Evolutionary conservation across 1,284 basidiomycete species (phyloP).

Genomic region (Exobasidium cylindrosporum): DNA sequence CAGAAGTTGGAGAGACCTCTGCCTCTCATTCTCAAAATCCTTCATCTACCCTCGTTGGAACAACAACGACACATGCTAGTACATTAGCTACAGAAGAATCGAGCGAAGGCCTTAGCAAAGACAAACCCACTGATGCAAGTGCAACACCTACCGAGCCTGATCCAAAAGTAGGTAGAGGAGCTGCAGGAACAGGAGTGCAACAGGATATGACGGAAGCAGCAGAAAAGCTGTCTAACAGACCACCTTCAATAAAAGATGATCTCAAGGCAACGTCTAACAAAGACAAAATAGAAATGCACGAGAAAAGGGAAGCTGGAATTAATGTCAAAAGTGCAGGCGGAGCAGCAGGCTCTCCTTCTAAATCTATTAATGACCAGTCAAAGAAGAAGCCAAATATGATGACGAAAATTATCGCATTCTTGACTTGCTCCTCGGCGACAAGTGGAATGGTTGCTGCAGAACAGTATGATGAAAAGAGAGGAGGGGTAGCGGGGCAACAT

Average conservation of each 20-base stretch:
- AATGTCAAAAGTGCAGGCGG: too few species aligned
- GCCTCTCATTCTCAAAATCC: constrained; percentile 14
- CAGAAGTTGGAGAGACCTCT: background rate
- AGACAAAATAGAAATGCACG: background rate
- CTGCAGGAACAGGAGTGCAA: background rate
- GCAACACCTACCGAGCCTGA: constrained; percentile 10
- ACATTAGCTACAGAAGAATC: background rate
- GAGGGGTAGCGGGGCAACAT: background rate
- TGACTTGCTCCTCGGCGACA: constrained; percentile 33
- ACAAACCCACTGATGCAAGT: constrained; percentile 2
- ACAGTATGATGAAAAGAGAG: background rate
- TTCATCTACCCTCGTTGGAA: constrained; percentile 15
- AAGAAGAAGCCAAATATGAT: constrained; percentile 4
- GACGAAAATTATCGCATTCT: constrained; percentile 27
- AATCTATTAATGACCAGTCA: too few species aligned
- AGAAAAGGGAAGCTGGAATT: background rate
- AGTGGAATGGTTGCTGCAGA: constrained; percentile 23
- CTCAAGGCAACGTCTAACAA: background rate
- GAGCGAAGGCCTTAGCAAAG: constrained; percentile 2
- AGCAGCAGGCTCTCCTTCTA: background rate
- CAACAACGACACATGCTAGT: constrained; percentile 8
- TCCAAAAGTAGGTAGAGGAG: background rate
- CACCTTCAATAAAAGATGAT: background rate
- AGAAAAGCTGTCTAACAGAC: background rate
- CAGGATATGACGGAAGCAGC: constrained; percentile 17